Evolutionary conservation across 306 rosid species (phyloP), one percentile per base, ranked within the genome.

Genomic region (Cucurbita argyrosperma): DNA sequence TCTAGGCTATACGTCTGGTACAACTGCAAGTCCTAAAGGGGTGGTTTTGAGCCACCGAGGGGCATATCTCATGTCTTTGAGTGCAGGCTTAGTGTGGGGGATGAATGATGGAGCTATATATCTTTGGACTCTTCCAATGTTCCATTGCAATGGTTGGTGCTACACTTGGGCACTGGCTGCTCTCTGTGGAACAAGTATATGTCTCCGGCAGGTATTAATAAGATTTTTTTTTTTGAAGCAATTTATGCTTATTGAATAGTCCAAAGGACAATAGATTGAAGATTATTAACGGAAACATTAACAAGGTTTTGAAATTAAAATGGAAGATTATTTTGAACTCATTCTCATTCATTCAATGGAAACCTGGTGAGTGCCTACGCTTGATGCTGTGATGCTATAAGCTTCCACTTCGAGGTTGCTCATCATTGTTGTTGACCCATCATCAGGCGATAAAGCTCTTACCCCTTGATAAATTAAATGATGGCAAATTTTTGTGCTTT

Each of bases 81-180:
- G 88, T 76, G 83, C 74, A 51, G 91, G 85, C 69, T 69, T 90
- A 77, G 68, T 86, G 65, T 94, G 98, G 98, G 96, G 87, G 74
- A 89, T 94, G 96, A 85, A 77, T 77, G 98, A 90, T 51, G 97
- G 96, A 61, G 92, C 95, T 55, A 79, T 91, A 55, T 94, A 94
- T 77, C 84, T 94, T 38, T 94, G 98, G 98, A 89, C 98, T 43
- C 80, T 93, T 10, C 98, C 98, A 45, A 90, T 93, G 98, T 93
- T 93, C 79, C 98, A 93, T 79, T 93, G 98, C 82, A 93, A 93
- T 80, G 98, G 98, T 77, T 93, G 98, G 98, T 87, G 94, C 71
- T 93, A 86, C 83, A 58, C 94, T 62, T 90, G 98, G 98, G 76
- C 90, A 26, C 90, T 93, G 71, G 92, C 98, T 30, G 98, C 97